These are phyloP conservation scores for Phaeosphaeria sp. DNA, from an alignment of 2,329 filamentous ascomycete genomes.

Conservation along the genomic window DNA sequence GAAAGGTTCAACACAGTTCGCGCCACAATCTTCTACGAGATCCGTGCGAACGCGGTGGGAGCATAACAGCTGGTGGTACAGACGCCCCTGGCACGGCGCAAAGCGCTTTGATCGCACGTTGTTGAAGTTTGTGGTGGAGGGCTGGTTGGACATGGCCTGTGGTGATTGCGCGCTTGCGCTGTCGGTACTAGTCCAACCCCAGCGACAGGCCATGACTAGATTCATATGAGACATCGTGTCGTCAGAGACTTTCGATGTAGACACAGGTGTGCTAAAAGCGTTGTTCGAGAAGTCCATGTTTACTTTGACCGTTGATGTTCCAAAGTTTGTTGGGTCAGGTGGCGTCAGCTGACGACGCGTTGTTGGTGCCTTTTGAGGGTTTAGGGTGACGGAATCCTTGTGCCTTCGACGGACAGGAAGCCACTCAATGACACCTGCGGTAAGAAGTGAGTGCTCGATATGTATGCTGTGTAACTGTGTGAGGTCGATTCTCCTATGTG, in stretches of 20 bases:
- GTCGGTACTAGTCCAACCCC: conserved; percentile 38
- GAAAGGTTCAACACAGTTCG: conserved; percentile 42
- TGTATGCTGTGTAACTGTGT: conserved; percentile 19
- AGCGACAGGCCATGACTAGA: conserved; percentile 41
- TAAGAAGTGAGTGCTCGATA: conserved; percentile 12
- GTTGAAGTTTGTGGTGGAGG: conserved; percentile 18
- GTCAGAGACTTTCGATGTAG: conserved; percentile 29
- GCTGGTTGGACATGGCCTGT: conserved; percentile 8
- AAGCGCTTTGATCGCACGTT: conserved; percentile 38
- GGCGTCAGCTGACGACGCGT: conserved; percentile 32
- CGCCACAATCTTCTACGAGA: conserved; percentile 43
- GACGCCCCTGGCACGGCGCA: conserved; percentile 41
- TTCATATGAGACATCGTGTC: conserved; percentile 44
- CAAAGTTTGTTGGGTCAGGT: conserved; percentile 9
- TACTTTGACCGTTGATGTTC: conserved; percentile 2
- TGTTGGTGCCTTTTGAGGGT: conserved; percentile 28
- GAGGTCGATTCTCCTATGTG: conserved; percentile 22
- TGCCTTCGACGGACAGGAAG: background rate
- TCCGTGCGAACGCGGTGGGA: conserved; percentile 46
- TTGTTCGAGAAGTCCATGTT: conserved; percentile 42
- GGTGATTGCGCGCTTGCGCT: conserved; percentile 14
- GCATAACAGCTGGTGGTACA: conserved; percentile 45
- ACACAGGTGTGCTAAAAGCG: conserved; percentile 24
- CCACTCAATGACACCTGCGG: conserved; percentile 1
- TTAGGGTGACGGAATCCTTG: background rate